Evolutionary conservation across 1,284 basidiomycete genomes (phyloP).

Genomic region (Tilletia caries): DNA sequence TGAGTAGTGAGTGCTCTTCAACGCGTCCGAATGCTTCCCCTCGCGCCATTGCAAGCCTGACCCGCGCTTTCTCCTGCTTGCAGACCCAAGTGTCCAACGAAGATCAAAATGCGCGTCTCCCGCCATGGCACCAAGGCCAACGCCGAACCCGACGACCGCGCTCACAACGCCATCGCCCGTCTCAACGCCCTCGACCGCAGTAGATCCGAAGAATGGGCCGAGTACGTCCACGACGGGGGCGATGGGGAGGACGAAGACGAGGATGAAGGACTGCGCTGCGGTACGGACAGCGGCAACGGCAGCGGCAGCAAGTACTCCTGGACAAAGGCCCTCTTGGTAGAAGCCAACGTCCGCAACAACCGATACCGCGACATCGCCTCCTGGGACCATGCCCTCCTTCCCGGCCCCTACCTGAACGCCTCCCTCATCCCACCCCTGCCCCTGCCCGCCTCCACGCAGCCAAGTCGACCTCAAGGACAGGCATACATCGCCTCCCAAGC

Average conservation of each 20-base stretch:
- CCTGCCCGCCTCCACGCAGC: slow-evolving; percentile 9
- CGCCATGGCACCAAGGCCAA: too few relatives aligned
- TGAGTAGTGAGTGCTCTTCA: too few relatives aligned
- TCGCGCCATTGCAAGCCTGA: too few relatives aligned
- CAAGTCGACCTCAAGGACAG: slow-evolving; percentile 49
- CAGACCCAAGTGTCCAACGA: too few relatives aligned
- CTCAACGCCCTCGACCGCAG: neutral
- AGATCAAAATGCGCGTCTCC: too few relatives aligned
- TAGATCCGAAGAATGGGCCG: neutral
- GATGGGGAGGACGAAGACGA: neutral
- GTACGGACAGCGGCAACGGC: neutral
- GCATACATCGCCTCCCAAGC: slow-evolving; percentile 91
- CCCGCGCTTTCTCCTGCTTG: too few relatives aligned
- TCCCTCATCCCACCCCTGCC: slow-evolving; percentile 35
- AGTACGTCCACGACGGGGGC: neutral
- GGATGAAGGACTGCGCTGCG: neutral
- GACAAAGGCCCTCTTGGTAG: neutral
- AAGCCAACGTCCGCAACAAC: neutral
- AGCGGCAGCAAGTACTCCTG: neutral
- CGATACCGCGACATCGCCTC: slow-evolving; percentile 9
- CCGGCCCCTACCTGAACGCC: slow-evolving; percentile 42
- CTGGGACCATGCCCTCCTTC: slow-evolving; percentile 11
- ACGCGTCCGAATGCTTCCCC: too few relatives aligned
- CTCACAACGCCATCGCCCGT: neutral
- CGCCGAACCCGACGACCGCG: too few relatives aligned